Conservation (phyloP, 495 filamentous ascomycete species). For the Aspergillus ellipticus region DNA sequence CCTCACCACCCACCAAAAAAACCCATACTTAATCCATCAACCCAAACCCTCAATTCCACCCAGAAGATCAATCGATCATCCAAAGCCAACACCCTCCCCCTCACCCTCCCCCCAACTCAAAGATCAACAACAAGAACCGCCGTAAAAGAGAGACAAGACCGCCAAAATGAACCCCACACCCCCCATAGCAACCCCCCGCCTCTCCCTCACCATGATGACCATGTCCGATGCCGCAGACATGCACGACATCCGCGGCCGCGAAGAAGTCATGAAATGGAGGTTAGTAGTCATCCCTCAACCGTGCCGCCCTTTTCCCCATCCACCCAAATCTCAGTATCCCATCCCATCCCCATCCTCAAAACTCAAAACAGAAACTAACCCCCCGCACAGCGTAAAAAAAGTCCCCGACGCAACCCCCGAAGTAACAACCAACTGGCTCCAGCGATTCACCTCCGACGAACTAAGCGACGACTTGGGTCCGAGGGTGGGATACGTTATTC, state of each 20-base stretch:
- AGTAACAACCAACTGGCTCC: constrained; percentile 7
- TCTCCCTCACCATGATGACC: constrained; percentile 7
- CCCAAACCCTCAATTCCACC: background rate
- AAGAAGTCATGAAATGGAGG: constrained; percentile 17
- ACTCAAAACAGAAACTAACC: background rate
- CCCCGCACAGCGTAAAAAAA: background rate
- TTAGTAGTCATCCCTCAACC: background rate
- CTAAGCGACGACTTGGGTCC: background rate
- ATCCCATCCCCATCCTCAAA: background rate
- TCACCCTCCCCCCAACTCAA: background rate
- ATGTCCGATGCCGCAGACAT: constrained; percentile 6
- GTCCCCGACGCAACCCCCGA: constrained; percentile 1
- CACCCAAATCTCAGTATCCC: background rate
- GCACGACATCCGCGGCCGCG: constrained; percentile 2
- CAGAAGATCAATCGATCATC: too few species aligned
- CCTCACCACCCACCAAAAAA: too few species aligned
- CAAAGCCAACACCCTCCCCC: too few species aligned
- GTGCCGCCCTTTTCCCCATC: background rate
- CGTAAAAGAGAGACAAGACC: background rate
- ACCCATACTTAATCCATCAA: background rate
- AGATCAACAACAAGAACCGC: background rate
- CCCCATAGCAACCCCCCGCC: constrained; percentile 10
- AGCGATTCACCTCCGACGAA: background rate
- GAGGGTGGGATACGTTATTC: background rate
- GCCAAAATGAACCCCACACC: background rate